Evolutionary conservation across 306 rosid genomes (phyloP), one percentile per base, ranked within the genome.

Genomic region (Echinosophora koreensis): DNA sequence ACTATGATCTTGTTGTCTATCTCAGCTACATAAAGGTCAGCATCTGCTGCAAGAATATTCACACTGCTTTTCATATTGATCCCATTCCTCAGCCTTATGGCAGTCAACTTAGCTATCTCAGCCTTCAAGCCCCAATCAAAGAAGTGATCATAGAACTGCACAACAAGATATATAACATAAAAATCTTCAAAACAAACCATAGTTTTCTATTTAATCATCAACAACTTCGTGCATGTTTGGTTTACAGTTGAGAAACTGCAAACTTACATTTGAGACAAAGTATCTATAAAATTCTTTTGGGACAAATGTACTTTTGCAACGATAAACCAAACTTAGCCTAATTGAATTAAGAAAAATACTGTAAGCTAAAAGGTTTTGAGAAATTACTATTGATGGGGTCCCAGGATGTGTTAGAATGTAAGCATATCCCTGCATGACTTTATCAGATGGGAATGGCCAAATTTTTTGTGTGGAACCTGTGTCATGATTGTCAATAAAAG

Each of bases 391-490:
- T 51, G 83, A 18, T 34, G 96, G 94, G 16, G 80, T 90, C 10
- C 97, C 97, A 2, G 96, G 94, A 78, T 93, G 97, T 50, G 97
- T 93, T 38, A 90, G 88, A 82, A 90, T 89, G 51, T 93, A 90
- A n/a, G 88, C 93, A 72, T 93, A 89, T 66, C 97, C 97, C 55
- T 73, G 91, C 65, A 88, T 82, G 85, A 93, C 90, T 85, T 93
- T 89, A 0, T 86, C 89, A 38, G 80, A 46, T 3, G 97, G 92
- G 77, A 90, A 93, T 51, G 96, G 89, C 96, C 90, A 87, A 1
- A 42, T 0, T 0, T 17, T 63, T 62, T 93, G 97, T 22, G 85
- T 87, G 41, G 97, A 90, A 52, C 91, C 85, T 0, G 97, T 93
- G 64, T 93, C 97, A 81, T 90, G 97, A 32, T 89, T 93, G 34